Percentiles rank a stretch among this genome's conserved stretches.
Conservation (phyloP, 2,329 filamentous ascomycete genomes). For the Xylaria multiplex region DNA sequence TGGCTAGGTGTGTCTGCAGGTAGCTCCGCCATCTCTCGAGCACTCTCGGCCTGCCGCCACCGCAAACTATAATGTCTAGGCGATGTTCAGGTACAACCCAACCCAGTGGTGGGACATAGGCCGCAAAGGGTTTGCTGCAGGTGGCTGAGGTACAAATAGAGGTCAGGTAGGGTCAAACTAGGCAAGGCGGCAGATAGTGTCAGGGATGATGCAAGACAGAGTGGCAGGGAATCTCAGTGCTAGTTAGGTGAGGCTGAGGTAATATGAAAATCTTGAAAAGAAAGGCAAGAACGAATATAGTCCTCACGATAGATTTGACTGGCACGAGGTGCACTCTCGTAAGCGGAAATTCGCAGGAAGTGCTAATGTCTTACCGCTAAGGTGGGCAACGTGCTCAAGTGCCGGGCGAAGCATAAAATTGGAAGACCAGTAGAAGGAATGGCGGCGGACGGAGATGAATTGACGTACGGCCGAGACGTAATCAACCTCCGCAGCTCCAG, state of each 20-base stretch:
- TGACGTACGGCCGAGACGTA: not conserved
- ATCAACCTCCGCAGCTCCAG: not conserved
- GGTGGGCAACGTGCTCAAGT: slow-evolving; percentile 10
- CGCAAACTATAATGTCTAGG: not conserved
- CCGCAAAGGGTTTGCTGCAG: slow-evolving; percentile 3
- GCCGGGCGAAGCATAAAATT: not conserved
- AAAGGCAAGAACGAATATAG: not conserved
- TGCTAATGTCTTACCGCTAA: not conserved
- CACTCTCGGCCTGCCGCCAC: slow-evolving; percentile 7
- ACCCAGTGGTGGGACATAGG: not conserved
- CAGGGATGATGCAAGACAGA: slow-evolving; percentile 8
- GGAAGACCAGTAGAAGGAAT: not conserved
- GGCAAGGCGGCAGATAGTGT: slow-evolving; percentile 3
- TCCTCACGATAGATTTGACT: not conserved
- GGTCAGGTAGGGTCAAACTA: not conserved
- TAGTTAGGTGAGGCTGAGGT: slow-evolving; percentile 22
- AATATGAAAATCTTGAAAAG: slow-evolving; percentile 1
- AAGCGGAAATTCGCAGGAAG: not conserved
- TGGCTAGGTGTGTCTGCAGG: slow-evolving; percentile 9
- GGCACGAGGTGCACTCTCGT: slow-evolving; percentile 2
- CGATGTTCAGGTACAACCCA: slow-evolving; percentile 8
- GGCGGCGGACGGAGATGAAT: not conserved
- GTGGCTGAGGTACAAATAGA: not conserved
- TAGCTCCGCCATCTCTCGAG: slow-evolving; percentile 28
- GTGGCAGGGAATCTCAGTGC: not conserved